Evolutionary conservation across 768 basidiomycete genomes (phyloP), one percentile per base, ranked within the genome.

Genomic region (Gloeostereum incarnatum): DNA sequence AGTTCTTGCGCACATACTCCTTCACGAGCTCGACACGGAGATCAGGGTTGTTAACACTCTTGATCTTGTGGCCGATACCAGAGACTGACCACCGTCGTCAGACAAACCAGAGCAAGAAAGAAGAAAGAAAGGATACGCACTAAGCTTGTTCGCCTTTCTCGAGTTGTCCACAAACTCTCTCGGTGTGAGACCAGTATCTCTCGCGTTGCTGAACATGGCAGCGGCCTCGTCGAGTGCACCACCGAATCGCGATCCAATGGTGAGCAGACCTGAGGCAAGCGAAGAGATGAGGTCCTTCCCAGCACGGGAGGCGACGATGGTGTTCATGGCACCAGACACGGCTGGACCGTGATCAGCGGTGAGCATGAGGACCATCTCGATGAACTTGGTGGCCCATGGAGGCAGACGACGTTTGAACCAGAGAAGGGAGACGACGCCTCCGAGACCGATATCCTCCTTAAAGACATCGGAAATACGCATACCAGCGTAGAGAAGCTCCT

Each of bases 21-120:
- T 97, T 96, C 39, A 90, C 88, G 43, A 91, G 81, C 64, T 89
- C 84, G 44, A 91, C 87, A 56, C 87, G 86, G 32, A 89, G 71
- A 70, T 92, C 89, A 34, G 89, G 90, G 76, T 93, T 93, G 65
- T 89, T 92, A 47, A 91, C 87, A 48, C 84, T 90, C 80, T 99
- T 99, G 73, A 99, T 96, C 78, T 98, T 98, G 81, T 99, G 94
- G 32, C 94, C 94, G 49, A 99, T 99, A 70, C 94, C 94, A 48
- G 81, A 85, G 71, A 97, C 85, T 86, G 46, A 24, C 38, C 34
- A 26, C 19, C 6, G 47, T 3, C 31, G 41, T 30, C 5, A 38
- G 20, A 29, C 25, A 21, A 41, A n/a, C n/a, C n/a, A n/a, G n/a
- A 39, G 25, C 39, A 39, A 46, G 44, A 47, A 20, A 34, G 20